Evolutionary conservation across 257 asterid genomes (phyloP).

Genomic region (Scutellaria galericulata): DNA sequence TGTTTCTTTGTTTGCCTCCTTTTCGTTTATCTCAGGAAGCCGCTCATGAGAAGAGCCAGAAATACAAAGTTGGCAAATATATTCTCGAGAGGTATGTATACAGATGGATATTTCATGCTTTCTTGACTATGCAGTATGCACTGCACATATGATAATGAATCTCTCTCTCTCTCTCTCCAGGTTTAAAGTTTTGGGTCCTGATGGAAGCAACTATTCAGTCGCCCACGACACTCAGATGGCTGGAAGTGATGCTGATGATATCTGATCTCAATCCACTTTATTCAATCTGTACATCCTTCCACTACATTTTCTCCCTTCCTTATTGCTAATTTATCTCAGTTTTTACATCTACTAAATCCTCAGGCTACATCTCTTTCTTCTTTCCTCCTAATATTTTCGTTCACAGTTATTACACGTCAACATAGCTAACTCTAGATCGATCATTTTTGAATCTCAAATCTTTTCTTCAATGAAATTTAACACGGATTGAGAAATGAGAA

Average conservation of each 20-base stretch:
- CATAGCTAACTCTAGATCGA: not conserved
- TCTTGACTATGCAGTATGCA: not conserved
- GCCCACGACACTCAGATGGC: slow-evolving; percentile 47
- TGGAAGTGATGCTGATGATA: slow-evolving; percentile 67
- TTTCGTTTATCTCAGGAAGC: slow-evolving; percentile 50
- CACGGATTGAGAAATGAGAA: not conserved
- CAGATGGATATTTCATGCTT: not conserved
- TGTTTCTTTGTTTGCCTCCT: slow-evolving; percentile 1
- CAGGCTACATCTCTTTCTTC: not conserved
- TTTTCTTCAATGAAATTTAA: not conserved
- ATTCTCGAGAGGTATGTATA: slow-evolving; percentile 74
- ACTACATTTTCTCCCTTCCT: slow-evolving; percentile 7
- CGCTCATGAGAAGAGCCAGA: slow-evolving; percentile 63
- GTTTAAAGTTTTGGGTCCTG: slow-evolving; percentile 76
- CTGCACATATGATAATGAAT: not conserved
- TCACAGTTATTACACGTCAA: not conserved
- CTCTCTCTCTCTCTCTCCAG: slow-evolving; percentile 39
- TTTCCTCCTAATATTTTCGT: not conserved
- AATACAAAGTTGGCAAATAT: slow-evolving; percentile 80
- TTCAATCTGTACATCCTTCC: slow-evolving; percentile 35
- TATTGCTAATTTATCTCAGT: not conserved
- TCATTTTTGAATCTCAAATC: slow-evolving; percentile 24
- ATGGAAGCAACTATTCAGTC: slow-evolving; percentile 60
- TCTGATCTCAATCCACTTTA: slow-evolving; percentile 25
- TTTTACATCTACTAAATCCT: not conserved